Percentiles rank a stretch among this genome's conserved stretches.
These are phyloP conservation scores for Fusarium bulbicola DNA, from an alignment of 2,329 filamentous ascomycete genomes.

Conservation along the genomic window DNA sequence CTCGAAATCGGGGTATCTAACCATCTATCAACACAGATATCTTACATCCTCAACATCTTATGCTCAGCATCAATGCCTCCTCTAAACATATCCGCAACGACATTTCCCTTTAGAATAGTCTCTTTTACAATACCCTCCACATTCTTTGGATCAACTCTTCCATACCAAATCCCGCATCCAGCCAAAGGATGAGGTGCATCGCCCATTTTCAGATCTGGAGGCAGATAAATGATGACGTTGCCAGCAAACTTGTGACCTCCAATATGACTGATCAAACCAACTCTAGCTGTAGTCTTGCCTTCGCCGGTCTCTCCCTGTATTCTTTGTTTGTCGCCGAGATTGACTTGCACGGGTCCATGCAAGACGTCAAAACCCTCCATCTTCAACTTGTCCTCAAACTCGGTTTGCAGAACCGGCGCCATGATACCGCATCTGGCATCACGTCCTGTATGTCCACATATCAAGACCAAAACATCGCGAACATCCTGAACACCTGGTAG, in stretches of 20 bases:
- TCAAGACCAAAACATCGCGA: slow-evolving; percentile 77
- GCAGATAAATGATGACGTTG: slow-evolving; percentile 84
- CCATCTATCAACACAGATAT: neutral
- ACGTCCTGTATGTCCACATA: slow-evolving; percentile 87
- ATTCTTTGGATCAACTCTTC: slow-evolving; percentile 76
- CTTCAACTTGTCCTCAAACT: slow-evolving; percentile 72
- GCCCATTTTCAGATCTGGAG: slow-evolving; percentile 58
- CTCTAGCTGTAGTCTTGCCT: slow-evolving; percentile 58
- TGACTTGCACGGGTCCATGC: slow-evolving; percentile 54
- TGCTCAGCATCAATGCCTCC: slow-evolving; percentile 70
- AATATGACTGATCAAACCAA: slow-evolving; percentile 80
- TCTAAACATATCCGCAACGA: slow-evolving; percentile 76
- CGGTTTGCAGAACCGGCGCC: slow-evolving; percentile 74
- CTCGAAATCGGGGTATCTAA: slow-evolving; percentile 20
- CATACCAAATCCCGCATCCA: slow-evolving; percentile 84
- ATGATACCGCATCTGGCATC: slow-evolving; percentile 85
- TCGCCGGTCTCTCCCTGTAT: slow-evolving; percentile 30
- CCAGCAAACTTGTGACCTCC: slow-evolving; percentile 88
- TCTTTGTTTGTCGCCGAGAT: slow-evolving; percentile 9
- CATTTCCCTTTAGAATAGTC: slow-evolving; percentile 72
- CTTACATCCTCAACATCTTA: slow-evolving; percentile 59
- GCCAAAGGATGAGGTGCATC: slow-evolving; percentile 65
- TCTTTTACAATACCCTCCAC: slow-evolving; percentile 79
- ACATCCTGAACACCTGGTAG: slow-evolving; percentile 69
- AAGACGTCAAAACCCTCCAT: slow-evolving; percentile 60